These are phyloP conservation scores for Dillenia suffruticosa DNA, from an alignment of 164 flowering plant species.

Conservation along the genomic window DNA sequence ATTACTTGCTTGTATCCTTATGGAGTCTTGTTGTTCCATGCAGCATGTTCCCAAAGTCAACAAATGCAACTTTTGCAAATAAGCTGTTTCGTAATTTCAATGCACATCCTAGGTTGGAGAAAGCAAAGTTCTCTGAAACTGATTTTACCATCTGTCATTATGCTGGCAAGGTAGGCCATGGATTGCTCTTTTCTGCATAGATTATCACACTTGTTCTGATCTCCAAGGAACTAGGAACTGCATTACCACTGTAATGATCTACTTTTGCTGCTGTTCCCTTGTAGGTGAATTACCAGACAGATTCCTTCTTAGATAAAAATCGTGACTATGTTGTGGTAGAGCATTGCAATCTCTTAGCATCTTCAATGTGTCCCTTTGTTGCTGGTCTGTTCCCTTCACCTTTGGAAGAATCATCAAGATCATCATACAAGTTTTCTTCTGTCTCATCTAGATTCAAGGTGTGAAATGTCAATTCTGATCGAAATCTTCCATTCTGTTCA, in stretches of 20 bases:
- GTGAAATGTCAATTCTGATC: neutral
- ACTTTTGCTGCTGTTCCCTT: constrained; percentile 6
- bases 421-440: constrained; percentile 96
- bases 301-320: constrained; percentile 85
- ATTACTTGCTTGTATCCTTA: constrained; percentile 17
- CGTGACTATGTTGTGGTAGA: constrained; percentile 94
- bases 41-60: constrained; percentile 99
- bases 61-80: constrained; percentile 81
- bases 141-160: constrained; percentile 88
- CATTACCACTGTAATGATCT: neutral
- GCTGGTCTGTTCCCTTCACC: constrained; percentile 76
- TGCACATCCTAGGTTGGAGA: constrained; percentile 72
- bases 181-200: neutral
- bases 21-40: constrained; percentile 37
- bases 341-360: constrained; percentile 80
- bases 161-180: constrained; percentile 89
- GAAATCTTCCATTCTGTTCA: too few relatives aligned
- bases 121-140: constrained; percentile 82
- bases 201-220: neutral
- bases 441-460: constrained; percentile 96
- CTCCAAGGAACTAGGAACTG: too few relatives aligned
- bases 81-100: constrained; percentile 76
- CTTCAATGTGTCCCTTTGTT: constrained; percentile 78
- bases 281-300: constrained; percentile 91
- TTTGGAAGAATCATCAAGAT: constrained; percentile 81